Conservation (phyloP, 768 basidiomycete genomes). For the Psilocybe cubensis region DNA sequence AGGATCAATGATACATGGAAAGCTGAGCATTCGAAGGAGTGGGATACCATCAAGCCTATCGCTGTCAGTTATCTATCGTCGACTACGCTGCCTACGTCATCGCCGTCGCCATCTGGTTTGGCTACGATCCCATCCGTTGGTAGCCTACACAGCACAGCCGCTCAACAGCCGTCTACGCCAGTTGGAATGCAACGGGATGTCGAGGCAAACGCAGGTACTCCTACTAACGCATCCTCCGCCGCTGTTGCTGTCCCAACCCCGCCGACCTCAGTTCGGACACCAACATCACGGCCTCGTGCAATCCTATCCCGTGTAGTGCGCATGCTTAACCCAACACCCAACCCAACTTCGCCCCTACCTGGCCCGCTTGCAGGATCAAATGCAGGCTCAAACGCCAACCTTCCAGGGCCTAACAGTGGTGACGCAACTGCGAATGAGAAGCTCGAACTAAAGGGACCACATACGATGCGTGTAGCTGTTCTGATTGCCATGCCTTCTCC, state of each 20-base stretch:
- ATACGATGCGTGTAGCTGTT: constrained; percentile 31
- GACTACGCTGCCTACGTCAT: neutral
- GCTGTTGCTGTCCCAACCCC: neutral
- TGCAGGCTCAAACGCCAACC: constrained; percentile 9
- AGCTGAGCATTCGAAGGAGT: constrained; percentile 23
- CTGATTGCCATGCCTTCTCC: constrained; percentile 38
- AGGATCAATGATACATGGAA: constrained; percentile 19
- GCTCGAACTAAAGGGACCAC: constrained; percentile 15
- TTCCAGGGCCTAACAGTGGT: neutral
- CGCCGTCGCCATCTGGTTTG: neutral
- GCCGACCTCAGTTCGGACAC: neutral
- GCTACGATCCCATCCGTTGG: constrained; percentile 9
- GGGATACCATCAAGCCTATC: constrained; percentile 38
- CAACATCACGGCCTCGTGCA: constrained; percentile 8
- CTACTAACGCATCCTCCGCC: neutral
- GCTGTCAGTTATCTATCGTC: constrained; percentile 31
- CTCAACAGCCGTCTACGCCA: neutral
- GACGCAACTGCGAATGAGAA: constrained; percentile 4
- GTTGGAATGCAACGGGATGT: neutral
- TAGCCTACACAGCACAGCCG: constrained; percentile 4
- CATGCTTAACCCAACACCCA: constrained; percentile 24
- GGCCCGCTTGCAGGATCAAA: constrained; percentile 11
- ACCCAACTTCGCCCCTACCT: constrained; percentile 20
- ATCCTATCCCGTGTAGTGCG: constrained; percentile 14
- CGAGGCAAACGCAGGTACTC: neutral